Base-by-base conservation (phyloP, 1,284 basidiomycete species). In the Heterobasidion annosum region DNA sequence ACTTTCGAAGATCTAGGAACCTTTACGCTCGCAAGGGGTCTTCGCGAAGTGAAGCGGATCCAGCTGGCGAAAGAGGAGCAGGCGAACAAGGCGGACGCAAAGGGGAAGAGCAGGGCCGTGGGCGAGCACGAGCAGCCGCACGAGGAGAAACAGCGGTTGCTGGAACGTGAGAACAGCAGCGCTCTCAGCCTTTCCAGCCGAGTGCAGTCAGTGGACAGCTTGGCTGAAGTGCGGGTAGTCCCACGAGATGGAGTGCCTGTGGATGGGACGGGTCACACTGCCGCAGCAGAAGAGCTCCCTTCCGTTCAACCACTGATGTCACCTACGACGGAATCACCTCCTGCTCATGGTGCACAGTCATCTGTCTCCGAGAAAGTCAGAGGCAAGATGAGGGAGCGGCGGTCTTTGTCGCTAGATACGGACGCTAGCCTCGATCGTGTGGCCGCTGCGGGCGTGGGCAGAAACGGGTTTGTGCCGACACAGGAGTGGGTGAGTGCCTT, bases 381-480 rank as follows among this genome's bases (percentile, higher is more conserved):
- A 56, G 94, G 94, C 0, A 97, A 97, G 72, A 88, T 92, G 86
- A 81, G 80, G 57, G 84, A 79, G 57, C 74, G 82, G 34, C 71
- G 80, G 32, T 84, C 85, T 7, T 64, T 76, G 52, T 87, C 86
- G 3, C 60, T 77, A 44, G 87, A 90, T 55, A 74, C 74, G 48
- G 75, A 73, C 60, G 67, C 72, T 42, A 81, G 81, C 58, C 69
- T 86, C 49, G 85, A 90, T 60, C 76, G 79, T 50, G 68, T 84
- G 33, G 82, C 85, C 13, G 75, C 79, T 33, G 75, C 76, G 8
- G 84, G 83, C 7, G 78, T 93, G 18, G 91, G 91, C 18, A 76
- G 88, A 57, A 93, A 91, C 65, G 91, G 92, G 1, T 98, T 96
- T 68, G 77, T 93, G 3, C 93, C 94, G 7, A 95, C 92, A 1